Percentiles rank a stretch among this genome's conserved stretches.
Evolutionary conservation across 1,139 yeast species (phyloP).

Genomic region (Komagataea norvegica): DNA sequence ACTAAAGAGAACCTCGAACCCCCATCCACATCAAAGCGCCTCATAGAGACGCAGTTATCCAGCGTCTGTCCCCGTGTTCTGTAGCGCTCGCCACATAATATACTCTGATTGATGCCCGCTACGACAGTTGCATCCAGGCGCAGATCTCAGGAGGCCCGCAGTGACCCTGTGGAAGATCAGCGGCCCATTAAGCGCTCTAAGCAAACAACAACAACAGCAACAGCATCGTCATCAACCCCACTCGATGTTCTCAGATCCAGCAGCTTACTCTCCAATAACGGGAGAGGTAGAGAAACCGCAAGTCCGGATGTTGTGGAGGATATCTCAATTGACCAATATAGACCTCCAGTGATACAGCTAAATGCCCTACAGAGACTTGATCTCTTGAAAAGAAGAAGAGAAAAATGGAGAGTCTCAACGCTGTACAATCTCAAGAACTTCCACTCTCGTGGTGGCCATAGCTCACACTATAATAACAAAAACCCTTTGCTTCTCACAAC

Average conservation of each 20-base stretch:
- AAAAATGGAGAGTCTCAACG: constrained; percentile 25
- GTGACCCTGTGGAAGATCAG: not conserved
- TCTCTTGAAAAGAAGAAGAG: constrained; percentile 22
- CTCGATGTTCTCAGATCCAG: too few relatives aligned
- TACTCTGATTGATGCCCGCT: not conserved
- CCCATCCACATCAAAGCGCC: not conserved
- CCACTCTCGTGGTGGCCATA: constrained; percentile 5
- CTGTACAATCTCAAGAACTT: constrained; percentile 20
- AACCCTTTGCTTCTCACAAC: too few relatives aligned
- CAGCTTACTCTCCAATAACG: not conserved
- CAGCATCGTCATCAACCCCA: too few relatives aligned
- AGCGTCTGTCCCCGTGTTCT: too few relatives aligned
- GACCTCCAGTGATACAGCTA: constrained; percentile 26
- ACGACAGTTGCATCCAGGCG: not conserved
- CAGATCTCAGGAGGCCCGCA: not conserved
- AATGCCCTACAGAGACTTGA: constrained; percentile 24
- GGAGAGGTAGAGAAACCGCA: constrained; percentile 10
- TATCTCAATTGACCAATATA: constrained; percentile 4
- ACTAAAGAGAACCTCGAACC: not conserved
- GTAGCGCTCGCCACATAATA: too few relatives aligned
- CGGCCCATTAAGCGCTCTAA: constrained; percentile 1
- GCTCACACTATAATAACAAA: constrained; percentile 1
- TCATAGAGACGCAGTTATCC: too few relatives aligned
- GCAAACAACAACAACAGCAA: not conserved
- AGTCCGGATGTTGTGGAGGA: constrained; percentile 8